Evolutionary conservation across 169 alveolate genomes (phyloP).

Genomic region (Miamiensis avidus): DNA sequence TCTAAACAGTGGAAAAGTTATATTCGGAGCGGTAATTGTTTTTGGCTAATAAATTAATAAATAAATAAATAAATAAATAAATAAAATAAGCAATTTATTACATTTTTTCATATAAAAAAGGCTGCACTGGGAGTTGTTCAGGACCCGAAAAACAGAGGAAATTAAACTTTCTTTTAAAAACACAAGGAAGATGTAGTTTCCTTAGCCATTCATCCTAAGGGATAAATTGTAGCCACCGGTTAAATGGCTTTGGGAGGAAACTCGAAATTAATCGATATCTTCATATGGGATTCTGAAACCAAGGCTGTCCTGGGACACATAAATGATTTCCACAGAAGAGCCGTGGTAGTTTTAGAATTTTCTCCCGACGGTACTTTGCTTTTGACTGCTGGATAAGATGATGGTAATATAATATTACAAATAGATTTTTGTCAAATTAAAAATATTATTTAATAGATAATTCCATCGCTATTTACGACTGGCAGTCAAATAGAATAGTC

Average conservation of each 20-base stretch:
- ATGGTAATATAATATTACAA: neutral
- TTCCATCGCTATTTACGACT: slow-evolving; percentile 83
- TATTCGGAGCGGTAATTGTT: neutral
- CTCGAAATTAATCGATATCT: slow-evolving; percentile 64
- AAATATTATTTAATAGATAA: slow-evolving; percentile 65
- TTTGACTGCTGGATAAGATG: slow-evolving; percentile 75
- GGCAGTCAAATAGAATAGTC: slow-evolving; percentile 58
- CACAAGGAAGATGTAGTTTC: slow-evolving; percentile 82
- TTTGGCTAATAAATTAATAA: no score
- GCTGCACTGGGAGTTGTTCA: slow-evolving; percentile 82
- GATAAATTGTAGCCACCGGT: slow-evolving; percentile 86
- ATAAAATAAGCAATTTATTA: no score
- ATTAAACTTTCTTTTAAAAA: slow-evolving; percentile 55
- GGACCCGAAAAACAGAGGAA: slow-evolving; percentile 52
- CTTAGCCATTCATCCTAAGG: slow-evolving; percentile 82
- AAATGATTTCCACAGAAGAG: slow-evolving; percentile 73
- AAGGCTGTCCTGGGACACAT: slow-evolving; percentile 29
- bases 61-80: no score
- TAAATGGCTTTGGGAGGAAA: slow-evolving; percentile 61
- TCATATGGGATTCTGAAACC: slow-evolving; percentile 79
- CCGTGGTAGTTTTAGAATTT: slow-evolving; percentile 77
- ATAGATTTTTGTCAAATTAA: no score
- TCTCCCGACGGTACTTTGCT: slow-evolving; percentile 76
- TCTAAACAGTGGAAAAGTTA: neutral
- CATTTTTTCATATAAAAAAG: no score